These are phyloP conservation scores for Flaveria brownii DNA, from an alignment of 129 eudicot genomes.

Conservation along the genomic window DNA sequence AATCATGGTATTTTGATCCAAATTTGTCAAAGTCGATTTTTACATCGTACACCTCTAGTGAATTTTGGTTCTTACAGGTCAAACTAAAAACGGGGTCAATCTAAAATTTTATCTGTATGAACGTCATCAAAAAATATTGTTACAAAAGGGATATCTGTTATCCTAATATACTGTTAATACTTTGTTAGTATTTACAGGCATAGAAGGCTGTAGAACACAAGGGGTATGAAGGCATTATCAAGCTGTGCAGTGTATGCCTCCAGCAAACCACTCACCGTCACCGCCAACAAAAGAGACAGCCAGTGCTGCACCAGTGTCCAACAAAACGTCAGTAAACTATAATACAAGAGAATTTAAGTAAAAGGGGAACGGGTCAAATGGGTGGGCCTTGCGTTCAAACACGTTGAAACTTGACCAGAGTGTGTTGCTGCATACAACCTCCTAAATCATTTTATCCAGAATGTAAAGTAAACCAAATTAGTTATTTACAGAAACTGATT, in stretches of 20 bases:
- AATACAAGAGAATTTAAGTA: too few species aligned
- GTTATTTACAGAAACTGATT: not conserved
- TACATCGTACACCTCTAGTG: not conserved
- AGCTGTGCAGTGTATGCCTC: conserved; percentile 99
- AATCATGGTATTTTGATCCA: not conserved
- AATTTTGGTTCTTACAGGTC: not conserved
- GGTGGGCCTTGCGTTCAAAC: not conserved
- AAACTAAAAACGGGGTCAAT: not conserved
- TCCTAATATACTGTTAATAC: not conserved
- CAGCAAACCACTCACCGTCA: conserved; percentile 74
- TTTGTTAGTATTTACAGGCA: conserved; percentile 53
- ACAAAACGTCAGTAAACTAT: not conserved
- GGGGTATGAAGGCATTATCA: conserved; percentile 96
- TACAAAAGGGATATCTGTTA: conserved; percentile 27
- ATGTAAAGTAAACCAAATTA: not conserved
- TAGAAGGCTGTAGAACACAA: conserved; percentile 87
- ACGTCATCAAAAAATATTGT: not conserved
- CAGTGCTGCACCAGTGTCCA: conserved; percentile 64
- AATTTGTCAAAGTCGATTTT: not conserved
- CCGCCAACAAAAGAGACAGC: conserved; percentile 85
- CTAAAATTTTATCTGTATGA: not conserved
- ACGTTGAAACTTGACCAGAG: not conserved
- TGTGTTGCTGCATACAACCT: not conserved
- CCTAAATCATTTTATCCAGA: conserved; percentile 2
- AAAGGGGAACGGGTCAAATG: not conserved